These are phyloP conservation scores for Phytophthora quininea DNA, from an alignment of 352 stramenopile species.

Conservation along the genomic window DNA sequence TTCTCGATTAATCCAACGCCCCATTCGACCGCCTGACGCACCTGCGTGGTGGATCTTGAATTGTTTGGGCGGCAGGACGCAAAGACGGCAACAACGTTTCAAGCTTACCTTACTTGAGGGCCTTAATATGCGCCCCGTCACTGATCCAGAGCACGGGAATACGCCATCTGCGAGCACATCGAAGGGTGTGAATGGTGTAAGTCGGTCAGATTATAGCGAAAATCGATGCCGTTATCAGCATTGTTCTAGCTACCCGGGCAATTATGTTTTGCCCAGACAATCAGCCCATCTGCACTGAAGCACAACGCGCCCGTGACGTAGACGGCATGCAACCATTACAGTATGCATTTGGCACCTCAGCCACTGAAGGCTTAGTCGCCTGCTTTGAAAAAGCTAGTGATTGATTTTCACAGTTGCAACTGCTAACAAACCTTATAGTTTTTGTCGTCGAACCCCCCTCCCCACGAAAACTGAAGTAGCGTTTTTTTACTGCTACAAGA, in stretches of 20 bases:
- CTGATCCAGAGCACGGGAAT: neutral
- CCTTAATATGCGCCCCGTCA: neutral
- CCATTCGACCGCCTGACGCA: neutral
- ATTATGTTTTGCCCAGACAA: slow-evolving; percentile 23
- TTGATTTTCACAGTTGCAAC: no score
- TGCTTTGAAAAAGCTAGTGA: no score
- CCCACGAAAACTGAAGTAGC: slow-evolving; percentile 14
- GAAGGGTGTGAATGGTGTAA: neutral
- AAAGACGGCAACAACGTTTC: neutral
- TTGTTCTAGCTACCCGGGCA: slow-evolving; percentile 18
- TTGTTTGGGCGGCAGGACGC: neutral
- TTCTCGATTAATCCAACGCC: slow-evolving; percentile 4
- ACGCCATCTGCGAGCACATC: slow-evolving; percentile 14
- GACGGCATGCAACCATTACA: slow-evolving; percentile 18
- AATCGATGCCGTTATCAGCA: neutral
- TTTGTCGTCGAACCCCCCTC: slow-evolving; percentile 26
- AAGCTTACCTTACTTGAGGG: neutral
- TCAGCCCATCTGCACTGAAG: slow-evolving; percentile 19
- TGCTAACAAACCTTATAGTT: no score
- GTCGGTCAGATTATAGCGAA: slow-evolving; percentile 3
- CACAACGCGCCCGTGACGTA: slow-evolving; percentile 15
- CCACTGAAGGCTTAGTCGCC: no score
- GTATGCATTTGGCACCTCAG: no score
- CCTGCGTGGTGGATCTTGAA: neutral
- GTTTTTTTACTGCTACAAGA: slow-evolving; percentile 3